Evolutionary conservation across 1,139 yeast genomes (phyloP), one percentile per base, ranked within the genome.

Genomic region (Debaryomyces nepalensis): DNA sequence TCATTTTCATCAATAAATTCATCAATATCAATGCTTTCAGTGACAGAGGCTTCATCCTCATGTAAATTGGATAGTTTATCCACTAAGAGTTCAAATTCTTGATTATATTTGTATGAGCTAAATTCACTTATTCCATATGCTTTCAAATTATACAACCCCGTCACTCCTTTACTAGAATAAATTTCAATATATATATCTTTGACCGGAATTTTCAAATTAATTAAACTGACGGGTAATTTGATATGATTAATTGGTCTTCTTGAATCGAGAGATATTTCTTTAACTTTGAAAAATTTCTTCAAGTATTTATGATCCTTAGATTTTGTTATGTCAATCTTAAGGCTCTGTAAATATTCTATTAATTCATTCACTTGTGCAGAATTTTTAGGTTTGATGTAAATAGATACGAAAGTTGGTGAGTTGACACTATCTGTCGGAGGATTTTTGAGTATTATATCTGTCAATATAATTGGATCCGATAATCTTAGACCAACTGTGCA

Each of bases 111-210:
- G 43, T 58, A 59, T 9, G 70, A 54, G 44, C 62, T 55, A 33
- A 55, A 52, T 44, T 70, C 74, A 34, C 63, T 63, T 15, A 72
- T 61, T 2, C 79, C 79, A 47, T 66, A 72, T 0, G 64, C 73
- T 49, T 68, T 64, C 22, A 73, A 33, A 38, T 58, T 61, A 33
- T 50, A 58, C 35, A 70, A 48, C 9, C 62, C 64, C n/a, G 64
- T 53, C 4, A 39, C 36, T 1, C 59, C 53, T 4, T 52, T 47
- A 14, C 45, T 46, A 3, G 62, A 48, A 23, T 48, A 52, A 22
- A 74, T 55, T 43, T 69, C 69, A 19, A 74, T 35, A 51, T 66
- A 73, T 5, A 74, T 45, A 46, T 73, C 77, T 34, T 55, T 58
- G 2, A 59, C 55, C 5, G 70, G 63, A 12, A 73, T 54, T 38